These are phyloP conservation scores for Ophiocordyceps camponoti-floridani DNA, from an alignment of 2,329 filamentous ascomycete genomes.

Conservation along the genomic window DNA sequence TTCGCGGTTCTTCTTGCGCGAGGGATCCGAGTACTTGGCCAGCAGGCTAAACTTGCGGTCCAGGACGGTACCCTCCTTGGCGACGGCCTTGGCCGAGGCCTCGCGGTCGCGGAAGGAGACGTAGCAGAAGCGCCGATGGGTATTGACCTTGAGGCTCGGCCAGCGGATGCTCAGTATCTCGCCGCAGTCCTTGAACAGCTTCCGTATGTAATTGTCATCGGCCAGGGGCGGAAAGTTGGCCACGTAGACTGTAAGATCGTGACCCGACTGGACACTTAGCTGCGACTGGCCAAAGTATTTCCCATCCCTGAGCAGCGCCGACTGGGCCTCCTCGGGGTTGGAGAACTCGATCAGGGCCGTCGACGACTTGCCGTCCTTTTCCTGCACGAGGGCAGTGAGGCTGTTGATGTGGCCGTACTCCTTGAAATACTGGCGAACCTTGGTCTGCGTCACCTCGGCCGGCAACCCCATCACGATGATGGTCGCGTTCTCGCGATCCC, in stretches of 20 bases:
- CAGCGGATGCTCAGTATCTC: conserved; percentile 74
- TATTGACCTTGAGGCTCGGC: conserved; percentile 79
- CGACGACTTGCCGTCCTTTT: conserved; percentile 39
- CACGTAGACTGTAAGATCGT: conserved; percentile 69
- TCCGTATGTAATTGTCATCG: conserved; percentile 50
- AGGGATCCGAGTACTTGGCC: conserved; percentile 72
- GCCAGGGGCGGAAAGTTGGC: conserved; percentile 74
- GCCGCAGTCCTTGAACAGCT: conserved; percentile 57
- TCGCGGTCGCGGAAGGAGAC: conserved; percentile 61
- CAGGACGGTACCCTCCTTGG: conserved; percentile 53
- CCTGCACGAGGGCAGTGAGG: conserved; percentile 44
- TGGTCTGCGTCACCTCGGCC: conserved; percentile 46
- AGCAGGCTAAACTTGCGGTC: conserved; percentile 51
- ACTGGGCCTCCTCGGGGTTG: conserved; percentile 59
- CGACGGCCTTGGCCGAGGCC: conserved; percentile 53
- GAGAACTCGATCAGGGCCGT: conserved; percentile 77
- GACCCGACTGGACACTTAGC: conserved; percentile 57
- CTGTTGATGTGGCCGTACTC: conserved; percentile 75
- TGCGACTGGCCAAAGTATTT: conserved; percentile 60
- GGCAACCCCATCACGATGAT: conserved; percentile 70
- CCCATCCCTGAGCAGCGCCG: conserved; percentile 63
- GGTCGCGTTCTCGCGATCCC: conserved; percentile 81
- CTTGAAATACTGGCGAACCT: conserved; percentile 76
- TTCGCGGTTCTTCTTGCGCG: conserved; percentile 56
- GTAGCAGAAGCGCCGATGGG: conserved; percentile 86